Evolutionary conservation across 768 basidiomycete species (phyloP).

Genomic region (Suillus subaureus): DNA sequence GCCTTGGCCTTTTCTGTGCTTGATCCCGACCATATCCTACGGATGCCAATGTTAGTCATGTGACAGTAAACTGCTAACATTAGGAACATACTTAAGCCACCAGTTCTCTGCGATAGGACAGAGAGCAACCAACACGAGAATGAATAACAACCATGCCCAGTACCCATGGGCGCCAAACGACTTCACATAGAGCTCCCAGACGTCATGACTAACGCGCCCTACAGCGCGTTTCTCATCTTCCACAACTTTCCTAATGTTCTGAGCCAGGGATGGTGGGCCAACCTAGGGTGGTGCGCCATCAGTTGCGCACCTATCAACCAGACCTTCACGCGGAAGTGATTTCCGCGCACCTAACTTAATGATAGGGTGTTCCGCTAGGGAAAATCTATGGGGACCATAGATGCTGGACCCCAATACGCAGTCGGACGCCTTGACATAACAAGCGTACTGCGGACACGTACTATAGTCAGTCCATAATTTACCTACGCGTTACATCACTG

Average conservation of each 20-base stretch:
- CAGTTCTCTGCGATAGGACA: conserved; percentile 73
- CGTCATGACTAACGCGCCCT: conserved; percentile 64
- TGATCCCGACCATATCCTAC: conserved; percentile 59
- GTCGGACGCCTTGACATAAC: too few relatives aligned
- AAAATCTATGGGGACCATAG: too few relatives aligned
- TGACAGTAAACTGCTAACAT: conserved; percentile 10
- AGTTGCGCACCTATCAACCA: too few relatives aligned
- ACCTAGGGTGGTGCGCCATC: too few relatives aligned
- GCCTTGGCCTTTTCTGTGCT: conserved; percentile 40
- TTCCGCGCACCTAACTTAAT: too few relatives aligned
- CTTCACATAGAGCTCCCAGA: conserved; percentile 64
- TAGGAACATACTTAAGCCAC: conserved; percentile 55
- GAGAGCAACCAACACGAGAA: conserved; percentile 58
- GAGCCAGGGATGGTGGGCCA: too few relatives aligned
- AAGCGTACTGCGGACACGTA: too few relatives aligned
- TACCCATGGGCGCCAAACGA: conserved; percentile 52
- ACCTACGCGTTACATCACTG: too few relatives aligned
- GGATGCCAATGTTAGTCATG: conserved; percentile 25
- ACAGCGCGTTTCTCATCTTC: conserved; percentile 84
- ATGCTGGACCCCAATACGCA: too few relatives aligned
- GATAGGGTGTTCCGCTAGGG: too few relatives aligned
- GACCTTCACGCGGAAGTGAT: too few relatives aligned
- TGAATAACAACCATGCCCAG: conserved; percentile 58
- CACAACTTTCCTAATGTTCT: conserved; percentile 78
- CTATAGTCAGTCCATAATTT: too few relatives aligned